Conservation (phyloP, 768 basidiomycete species). For the Kwoniella shandongensis region DNA sequence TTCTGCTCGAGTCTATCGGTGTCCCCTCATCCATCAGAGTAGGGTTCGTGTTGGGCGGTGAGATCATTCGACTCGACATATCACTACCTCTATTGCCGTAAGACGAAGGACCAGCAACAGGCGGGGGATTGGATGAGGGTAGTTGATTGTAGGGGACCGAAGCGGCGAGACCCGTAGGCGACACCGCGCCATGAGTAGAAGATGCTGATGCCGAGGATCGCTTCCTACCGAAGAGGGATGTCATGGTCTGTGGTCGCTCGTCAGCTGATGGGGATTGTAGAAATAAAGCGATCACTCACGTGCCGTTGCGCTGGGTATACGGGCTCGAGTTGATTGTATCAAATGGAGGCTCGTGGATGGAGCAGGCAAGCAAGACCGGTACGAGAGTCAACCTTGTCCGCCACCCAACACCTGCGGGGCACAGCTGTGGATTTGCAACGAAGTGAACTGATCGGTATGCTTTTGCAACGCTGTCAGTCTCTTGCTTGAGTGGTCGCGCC, state of each 20-base stretch:
- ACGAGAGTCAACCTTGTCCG: too few species aligned
- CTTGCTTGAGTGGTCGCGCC: too few species aligned
- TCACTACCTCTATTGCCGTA: constrained; percentile 7
- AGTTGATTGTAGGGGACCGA: constrained; percentile 33
- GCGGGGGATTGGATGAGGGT: constrained; percentile 17
- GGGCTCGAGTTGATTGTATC: too few species aligned
- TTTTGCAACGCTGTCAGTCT: too few species aligned
- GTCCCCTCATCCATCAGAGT: constrained; percentile 56
- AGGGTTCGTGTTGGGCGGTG: constrained; percentile 32
- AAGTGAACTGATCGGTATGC: too few species aligned
- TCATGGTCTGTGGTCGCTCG: constrained; percentile 5
- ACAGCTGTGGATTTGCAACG: too few species aligned
- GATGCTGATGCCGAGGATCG: constrained; percentile 18
- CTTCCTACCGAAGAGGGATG: constrained; percentile 21
- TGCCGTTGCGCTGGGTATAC: too few species aligned
- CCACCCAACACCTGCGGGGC: too few species aligned
- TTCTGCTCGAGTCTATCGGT: constrained; percentile 58
- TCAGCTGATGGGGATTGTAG: too few species aligned
- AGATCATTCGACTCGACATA: constrained; percentile 26
- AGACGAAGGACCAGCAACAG: constrained; percentile 22
- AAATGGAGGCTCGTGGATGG: too few species aligned
- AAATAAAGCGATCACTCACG: too few species aligned
- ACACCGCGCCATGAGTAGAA: constrained; percentile 10
- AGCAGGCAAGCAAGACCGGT: too few species aligned
- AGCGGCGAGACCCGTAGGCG: constrained; percentile 20